Evolutionary conservation across 164 flowering plant genomes (phyloP), one percentile per base, ranked within the genome.

Genomic region (Houttuynia cordata): DNA sequence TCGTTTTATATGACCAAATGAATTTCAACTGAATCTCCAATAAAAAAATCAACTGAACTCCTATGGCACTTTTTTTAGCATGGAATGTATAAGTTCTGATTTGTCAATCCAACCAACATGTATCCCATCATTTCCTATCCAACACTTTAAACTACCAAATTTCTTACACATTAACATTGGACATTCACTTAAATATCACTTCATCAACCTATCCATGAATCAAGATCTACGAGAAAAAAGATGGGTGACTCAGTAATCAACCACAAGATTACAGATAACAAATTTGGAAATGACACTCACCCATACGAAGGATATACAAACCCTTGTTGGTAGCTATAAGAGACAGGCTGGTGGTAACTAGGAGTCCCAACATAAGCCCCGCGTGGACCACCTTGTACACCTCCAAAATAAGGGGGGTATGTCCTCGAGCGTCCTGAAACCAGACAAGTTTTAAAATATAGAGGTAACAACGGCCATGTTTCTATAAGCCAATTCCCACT

Each of bases 281-380:
- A 2, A 8, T 12, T 45, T 17, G 17, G 13, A 45, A 12, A 45
- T 30, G 37, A 1, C 13, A 74, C 88, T 79, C 65, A 87, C 97
- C 93, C 96, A 73, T 89, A 86, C 54, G 83, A 78, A 66, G 94
- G 84, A 72, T 84, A 86, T 72, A 81, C 63, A 58, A 77, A 65
- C 66, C 91, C 96, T 67, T 86, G 98, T 64, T 88, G 96, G 69
- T 84, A 86, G 68, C 69, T 65, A 65, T 89, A 86, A 18, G 91
- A 57, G 73, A 78, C 67, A 34, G 91, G 85, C 66, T 87, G 98
- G 71, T 84, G 94, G 64, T 87, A 89, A 57, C 82, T 81, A 71
- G 78, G 79, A 76, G 70, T 76, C 70, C 85, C 88, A 57, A 79
- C 54, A 64, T 76, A 78, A 57, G 84, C 71, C 53, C 88, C 85